Evolutionary conservation across 129 eudicot species (phyloP).

Genomic region (Scalesia atractyloides): DNA sequence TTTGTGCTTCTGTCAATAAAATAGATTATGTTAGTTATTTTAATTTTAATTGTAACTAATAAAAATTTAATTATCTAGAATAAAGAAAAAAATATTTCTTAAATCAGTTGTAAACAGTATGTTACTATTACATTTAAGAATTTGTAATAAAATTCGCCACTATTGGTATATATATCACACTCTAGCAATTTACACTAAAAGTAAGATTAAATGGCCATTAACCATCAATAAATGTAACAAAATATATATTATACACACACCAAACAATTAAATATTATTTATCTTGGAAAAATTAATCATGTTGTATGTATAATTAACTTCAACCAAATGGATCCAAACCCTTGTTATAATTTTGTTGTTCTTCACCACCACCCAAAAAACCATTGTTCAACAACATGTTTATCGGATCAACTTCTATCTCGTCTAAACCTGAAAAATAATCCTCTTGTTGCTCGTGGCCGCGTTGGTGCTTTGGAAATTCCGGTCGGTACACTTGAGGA

Average conservation of each 20-base stretch:
- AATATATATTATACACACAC: slow-evolving; percentile 31
- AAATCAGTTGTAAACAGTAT: no score
- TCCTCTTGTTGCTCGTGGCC: slow-evolving; percentile 35
- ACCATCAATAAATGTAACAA: slow-evolving; percentile 10
- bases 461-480: slow-evolving; percentile 26
- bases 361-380: slow-evolving; percentile 44
- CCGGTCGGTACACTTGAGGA: slow-evolving; percentile 53
- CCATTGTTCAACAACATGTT: slow-evolving; percentile 62
- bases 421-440: slow-evolving; percentile 78
- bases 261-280: slow-evolving; percentile 25
- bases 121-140: no score
- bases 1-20: no score
- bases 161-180: no score
- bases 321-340: slow-evolving; percentile 69
- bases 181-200: neutral
- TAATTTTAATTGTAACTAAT: no score
- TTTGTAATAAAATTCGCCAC: no score
- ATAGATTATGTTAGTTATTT: no score
- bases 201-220: neutral
- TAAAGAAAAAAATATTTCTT: no score
- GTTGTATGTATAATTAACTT: neutral
- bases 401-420: slow-evolving; percentile 74
- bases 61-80: no score
- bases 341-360: slow-evolving; percentile 42
- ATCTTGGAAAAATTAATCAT: slow-evolving; percentile 18